These are phyloP conservation scores for Rehmannia glutinosa DNA, from an alignment of 257 asterid genomes.

Conservation along the genomic window DNA sequence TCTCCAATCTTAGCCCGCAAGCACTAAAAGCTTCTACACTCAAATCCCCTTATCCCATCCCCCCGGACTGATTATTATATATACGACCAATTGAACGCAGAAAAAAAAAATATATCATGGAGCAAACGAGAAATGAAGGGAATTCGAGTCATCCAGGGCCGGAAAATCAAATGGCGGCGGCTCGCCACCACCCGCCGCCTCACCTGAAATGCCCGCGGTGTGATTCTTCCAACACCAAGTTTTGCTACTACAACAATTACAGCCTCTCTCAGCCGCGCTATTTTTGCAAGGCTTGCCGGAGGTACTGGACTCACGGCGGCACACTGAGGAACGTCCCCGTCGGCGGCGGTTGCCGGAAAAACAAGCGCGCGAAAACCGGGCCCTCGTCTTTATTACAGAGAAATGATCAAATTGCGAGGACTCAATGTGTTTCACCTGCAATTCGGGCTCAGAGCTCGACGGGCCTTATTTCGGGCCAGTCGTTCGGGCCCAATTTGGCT, in stretches of 20 bases:
- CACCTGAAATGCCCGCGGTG: constrained; percentile 45
- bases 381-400: not conserved
- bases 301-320: constrained; percentile 63
- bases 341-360: constrained; percentile 46
- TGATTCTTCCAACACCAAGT: constrained; percentile 41
- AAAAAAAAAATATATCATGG: constrained; percentile 24
- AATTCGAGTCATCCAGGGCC: not conserved
- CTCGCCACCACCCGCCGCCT: constrained; percentile 23
- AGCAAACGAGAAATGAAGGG: constrained; percentile 17
- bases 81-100: not conserved
- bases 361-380: constrained; percentile 14
- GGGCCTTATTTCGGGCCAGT: too few relatives aligned
- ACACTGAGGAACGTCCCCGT: constrained; percentile 45
- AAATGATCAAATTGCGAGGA: not conserved
- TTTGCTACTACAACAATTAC: constrained; percentile 51
- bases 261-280: constrained; percentile 49
- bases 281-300: constrained; percentile 49
- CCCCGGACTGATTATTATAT: constrained; percentile 9
- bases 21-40: constrained; percentile 23
- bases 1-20: constrained; percentile 1
- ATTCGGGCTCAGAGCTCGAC: too few relatives aligned
- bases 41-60: not conserved
- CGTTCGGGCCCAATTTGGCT: too few relatives aligned
- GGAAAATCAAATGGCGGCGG: not conserved
- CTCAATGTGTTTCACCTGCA: too few relatives aligned